Evolutionary conservation across 768 basidiomycete genomes (phyloP).

Genomic region (Agaricus sinodeliciosus): DNA sequence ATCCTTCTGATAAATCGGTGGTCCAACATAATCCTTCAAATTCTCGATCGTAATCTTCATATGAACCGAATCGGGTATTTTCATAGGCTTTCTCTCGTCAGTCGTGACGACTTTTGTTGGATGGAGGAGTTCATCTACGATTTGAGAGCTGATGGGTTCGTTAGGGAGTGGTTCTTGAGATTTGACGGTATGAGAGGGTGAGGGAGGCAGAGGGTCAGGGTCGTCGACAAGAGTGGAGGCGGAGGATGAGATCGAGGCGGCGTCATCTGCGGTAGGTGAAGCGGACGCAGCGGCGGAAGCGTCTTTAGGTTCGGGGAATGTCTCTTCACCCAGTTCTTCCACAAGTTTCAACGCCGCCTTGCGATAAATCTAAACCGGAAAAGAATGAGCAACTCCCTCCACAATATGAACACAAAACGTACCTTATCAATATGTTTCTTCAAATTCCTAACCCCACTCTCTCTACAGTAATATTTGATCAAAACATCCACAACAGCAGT

Average conservation of each 20-base stretch:
- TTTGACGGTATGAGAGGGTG: conserved; percentile 31
- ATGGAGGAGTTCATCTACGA: conserved; percentile 11
- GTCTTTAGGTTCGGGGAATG: conserved; percentile 62
- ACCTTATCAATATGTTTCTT: conserved; percentile 99
- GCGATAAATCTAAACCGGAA: conserved; percentile 71
- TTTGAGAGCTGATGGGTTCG: conserved; percentile 22
- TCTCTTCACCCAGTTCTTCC: conserved; percentile 81
- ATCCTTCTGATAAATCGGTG: conserved; percentile 93
- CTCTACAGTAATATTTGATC: conserved; percentile 96
- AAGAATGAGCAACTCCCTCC: background rate
- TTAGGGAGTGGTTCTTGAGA: conserved; percentile 42
- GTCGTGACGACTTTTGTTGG: conserved; percentile 54
- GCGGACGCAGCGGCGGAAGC: conserved; percentile 15
- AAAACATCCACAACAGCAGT: conserved; percentile 74
- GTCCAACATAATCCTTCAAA: conserved; percentile 94
- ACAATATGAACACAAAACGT: conserved; percentile 3
- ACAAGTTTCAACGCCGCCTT: conserved; percentile 94
- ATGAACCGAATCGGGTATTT: conserved; percentile 72
- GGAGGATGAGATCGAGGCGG: conserved; percentile 9
- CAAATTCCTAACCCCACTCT: conserved; percentile 92
- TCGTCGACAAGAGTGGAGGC: conserved; percentile 12
- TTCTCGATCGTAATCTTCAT: conserved; percentile 82
- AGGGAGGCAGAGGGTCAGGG: background rate
- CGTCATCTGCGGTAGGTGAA: conserved; percentile 7
- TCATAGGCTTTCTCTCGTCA: conserved; percentile 69